Percentiles rank a stretch among this genome's conserved stretches.
Conservation (phyloP, 2,329 filamentous ascomycete genomes). For the Neocatenulostroma microsporum region DNA sequence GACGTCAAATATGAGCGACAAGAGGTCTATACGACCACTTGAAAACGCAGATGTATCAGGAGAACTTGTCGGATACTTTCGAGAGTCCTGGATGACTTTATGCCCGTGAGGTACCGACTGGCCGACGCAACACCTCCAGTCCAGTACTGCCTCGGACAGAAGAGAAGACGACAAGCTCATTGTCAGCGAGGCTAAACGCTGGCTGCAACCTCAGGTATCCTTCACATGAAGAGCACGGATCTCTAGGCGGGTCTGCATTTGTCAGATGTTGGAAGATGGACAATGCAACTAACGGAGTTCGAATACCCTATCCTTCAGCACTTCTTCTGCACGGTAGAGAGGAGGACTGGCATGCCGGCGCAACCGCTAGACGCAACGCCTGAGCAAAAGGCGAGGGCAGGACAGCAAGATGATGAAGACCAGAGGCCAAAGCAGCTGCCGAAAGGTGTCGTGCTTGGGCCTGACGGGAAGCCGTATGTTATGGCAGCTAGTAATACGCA, state of each 20-base stretch:
- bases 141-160: too few species aligned
- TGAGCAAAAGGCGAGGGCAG: slow-evolving; percentile 20
- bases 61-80: too few species aligned
- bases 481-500: too few species aligned
- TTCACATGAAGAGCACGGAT: slow-evolving; percentile 7
- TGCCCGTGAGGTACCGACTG: too few species aligned
- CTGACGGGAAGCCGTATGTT: slow-evolving; percentile 79
- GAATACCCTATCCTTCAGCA: slow-evolving; percentile 32
- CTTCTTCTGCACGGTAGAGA: slow-evolving; percentile 32
- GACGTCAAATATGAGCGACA: too few species aligned
- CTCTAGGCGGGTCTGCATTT: slow-evolving; percentile 12
- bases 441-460: slow-evolving; percentile 66
- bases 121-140: too few species aligned
- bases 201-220: too few species aligned
- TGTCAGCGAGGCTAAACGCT: too few species aligned
- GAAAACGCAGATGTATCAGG: too few species aligned
- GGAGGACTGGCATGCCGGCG: slow-evolving; percentile 30
- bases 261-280: slow-evolving; percentile 10
- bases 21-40: too few species aligned
- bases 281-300: slow-evolving; percentile 30
- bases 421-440: slow-evolving; percentile 49
- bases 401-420: slow-evolving; percentile 21
- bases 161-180: too few species aligned
- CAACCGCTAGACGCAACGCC: slow-evolving; percentile 29
- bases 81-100: too few species aligned